These are phyloP conservation scores for Xylariales sp. DNA, from an alignment of 2,329 filamentous ascomycete species.

Conservation along the genomic window DNA sequence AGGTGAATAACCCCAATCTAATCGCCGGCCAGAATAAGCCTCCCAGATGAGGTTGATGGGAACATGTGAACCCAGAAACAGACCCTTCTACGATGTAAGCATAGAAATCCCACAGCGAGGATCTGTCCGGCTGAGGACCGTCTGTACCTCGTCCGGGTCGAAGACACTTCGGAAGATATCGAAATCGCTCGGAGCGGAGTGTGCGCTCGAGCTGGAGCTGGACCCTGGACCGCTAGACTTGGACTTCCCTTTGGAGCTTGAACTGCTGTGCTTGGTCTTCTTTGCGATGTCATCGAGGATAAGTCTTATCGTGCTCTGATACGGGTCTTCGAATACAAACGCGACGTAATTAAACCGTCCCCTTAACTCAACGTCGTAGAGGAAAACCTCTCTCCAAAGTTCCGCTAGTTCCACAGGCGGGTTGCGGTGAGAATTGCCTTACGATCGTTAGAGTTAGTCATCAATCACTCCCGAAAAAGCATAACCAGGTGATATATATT, in stretches of 20 bases:
- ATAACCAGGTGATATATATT: no score
- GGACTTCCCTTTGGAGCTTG: slow-evolving; percentile 24
- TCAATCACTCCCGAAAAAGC: no score
- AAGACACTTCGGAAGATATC: slow-evolving; percentile 46
- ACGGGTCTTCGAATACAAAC: slow-evolving; percentile 59
- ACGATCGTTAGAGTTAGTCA: no score
- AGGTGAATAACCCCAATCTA: no score
- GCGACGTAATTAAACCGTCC: slow-evolving; percentile 58
- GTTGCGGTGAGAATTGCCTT: slow-evolving; percentile 57
- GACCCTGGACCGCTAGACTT: slow-evolving; percentile 26
- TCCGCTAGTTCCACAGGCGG: slow-evolving; percentile 60
- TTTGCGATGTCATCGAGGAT: slow-evolving; percentile 53
- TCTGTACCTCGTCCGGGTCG: slow-evolving; percentile 42
- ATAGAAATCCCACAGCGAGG: slow-evolving; percentile 51
- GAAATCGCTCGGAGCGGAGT: slow-evolving; percentile 3
- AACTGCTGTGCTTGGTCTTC: slow-evolving; percentile 34
- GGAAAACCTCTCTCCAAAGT: slow-evolving; percentile 61
- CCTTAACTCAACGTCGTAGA: slow-evolving; percentile 58
- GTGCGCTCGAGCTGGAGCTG: slow-evolving; percentile 31
- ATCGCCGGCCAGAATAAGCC: no score
- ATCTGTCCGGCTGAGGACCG: slow-evolving; percentile 46
- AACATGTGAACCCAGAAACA: not conserved
- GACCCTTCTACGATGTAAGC: slow-evolving; percentile 33
- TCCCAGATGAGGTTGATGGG: slow-evolving; percentile 3
- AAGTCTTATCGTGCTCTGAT: slow-evolving; percentile 47